phyloP scores from a whole-genome alignment of 495 filamentous ascomycete genomes.

The Hyaloscypha finlandica region DNA sequence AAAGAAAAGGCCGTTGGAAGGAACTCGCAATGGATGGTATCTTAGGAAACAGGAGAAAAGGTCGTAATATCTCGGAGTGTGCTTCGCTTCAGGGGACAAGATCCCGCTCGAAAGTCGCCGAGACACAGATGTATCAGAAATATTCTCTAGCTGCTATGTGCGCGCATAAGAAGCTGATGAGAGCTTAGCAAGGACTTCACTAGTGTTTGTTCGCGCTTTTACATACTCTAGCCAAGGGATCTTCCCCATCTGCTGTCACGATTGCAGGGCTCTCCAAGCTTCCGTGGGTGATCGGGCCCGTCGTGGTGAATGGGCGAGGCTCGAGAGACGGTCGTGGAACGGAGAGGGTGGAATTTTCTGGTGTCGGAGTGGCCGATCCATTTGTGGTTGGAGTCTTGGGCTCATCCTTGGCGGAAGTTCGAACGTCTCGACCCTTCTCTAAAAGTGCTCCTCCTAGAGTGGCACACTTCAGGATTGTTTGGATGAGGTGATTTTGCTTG shows the following conservation, averaged over 20 bases:
- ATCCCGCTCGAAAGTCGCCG: not conserved
- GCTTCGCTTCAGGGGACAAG: not conserved
- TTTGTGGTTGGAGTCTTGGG: conserved; percentile 32
- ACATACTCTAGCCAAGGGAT: conserved; percentile 75
- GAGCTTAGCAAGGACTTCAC: conserved; percentile 37
- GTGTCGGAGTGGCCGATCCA: conserved; percentile 4
- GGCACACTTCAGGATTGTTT: conserved; percentile 94
- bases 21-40: conserved; percentile 29
- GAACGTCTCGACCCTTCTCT: conserved; percentile 65
- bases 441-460: conserved; percentile 88
- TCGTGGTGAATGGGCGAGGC: conserved; percentile 62
- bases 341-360: not conserved
- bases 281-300: conserved; percentile 52
- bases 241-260: conserved; percentile 60
- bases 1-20: not conserved
- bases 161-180: conserved; percentile 46
- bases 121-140: not conserved
- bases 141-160: conserved; percentile 48
- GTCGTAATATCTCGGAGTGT: conserved; percentile 4
- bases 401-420: conserved; percentile 57
- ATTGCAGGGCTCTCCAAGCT: conserved; percentile 63
- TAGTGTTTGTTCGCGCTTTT: conserved; percentile 26
- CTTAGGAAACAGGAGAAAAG: conserved; percentile 21
- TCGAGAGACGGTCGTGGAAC: conserved; percentile 39
- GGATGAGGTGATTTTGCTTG: conserved; percentile 97